Conservation (phyloP, 257 asterid genomes). For the Nicotiana sylvestris region DNA sequence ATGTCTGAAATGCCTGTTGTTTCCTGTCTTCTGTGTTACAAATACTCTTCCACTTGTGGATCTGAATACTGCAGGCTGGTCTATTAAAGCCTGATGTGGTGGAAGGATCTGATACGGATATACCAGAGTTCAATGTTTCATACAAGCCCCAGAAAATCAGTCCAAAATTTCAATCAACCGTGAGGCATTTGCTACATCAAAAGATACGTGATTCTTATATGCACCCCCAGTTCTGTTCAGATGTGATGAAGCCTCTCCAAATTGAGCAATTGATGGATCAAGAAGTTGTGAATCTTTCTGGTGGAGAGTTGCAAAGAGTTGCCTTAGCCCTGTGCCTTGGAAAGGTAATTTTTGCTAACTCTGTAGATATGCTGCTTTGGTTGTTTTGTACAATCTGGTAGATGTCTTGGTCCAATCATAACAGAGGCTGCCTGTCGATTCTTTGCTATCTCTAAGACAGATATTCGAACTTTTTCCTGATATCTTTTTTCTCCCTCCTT, state of each 20-base stretch:
- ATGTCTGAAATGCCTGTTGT: not conserved
- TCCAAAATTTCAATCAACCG: slow-evolving; percentile 65
- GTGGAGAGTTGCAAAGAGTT: slow-evolving; percentile 99
- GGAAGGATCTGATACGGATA: slow-evolving; percentile 73
- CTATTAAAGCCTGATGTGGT: slow-evolving; percentile 78
- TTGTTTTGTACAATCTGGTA: not conserved
- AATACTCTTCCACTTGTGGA: not conserved
- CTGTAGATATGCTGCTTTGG: not conserved
- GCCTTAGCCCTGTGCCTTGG: slow-evolving; percentile 93
- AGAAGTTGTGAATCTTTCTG: slow-evolving; percentile 92
- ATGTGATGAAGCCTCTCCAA: slow-evolving; percentile 97
- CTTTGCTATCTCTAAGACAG: not conserved
- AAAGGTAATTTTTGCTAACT: slow-evolving; percentile 46
- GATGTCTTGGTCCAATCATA: not conserved
- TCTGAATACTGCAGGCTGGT: slow-evolving; percentile 61
- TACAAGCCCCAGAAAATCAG: slow-evolving; percentile 98
- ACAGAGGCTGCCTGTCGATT: not conserved
- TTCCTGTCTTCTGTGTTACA: slow-evolving; percentile 2
- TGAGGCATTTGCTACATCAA: slow-evolving; percentile 71
- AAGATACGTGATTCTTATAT: slow-evolving; percentile 82
- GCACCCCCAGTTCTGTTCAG: slow-evolving; percentile 93
- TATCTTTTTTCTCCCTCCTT: not conserved
- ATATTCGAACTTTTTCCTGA: not conserved
- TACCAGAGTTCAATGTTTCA: slow-evolving; percentile 93
- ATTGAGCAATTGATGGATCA: slow-evolving; percentile 99